phyloP scores from a whole-genome alignment of 2,329 filamentous ascomycete genomes.

The Colletotrichum nymphaeae region DNA sequence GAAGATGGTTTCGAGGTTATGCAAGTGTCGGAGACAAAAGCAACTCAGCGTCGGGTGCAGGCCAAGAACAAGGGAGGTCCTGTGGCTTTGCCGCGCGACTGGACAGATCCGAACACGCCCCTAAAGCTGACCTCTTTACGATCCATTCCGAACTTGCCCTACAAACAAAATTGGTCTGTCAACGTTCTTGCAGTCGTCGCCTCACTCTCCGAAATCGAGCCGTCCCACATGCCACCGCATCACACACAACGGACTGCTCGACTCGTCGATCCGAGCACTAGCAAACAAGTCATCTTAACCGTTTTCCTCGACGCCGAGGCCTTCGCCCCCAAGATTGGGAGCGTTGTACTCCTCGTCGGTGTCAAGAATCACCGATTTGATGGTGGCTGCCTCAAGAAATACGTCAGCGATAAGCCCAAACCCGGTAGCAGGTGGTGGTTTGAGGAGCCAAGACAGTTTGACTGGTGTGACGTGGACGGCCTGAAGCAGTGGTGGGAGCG shows the following conservation, averaged over 20 bases:
- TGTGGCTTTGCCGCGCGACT: slow-evolving; percentile 53
- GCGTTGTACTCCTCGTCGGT: slow-evolving; percentile 61
- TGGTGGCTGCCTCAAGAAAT: slow-evolving; percentile 57
- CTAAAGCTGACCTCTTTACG: slow-evolving; percentile 64
- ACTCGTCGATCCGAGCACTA: slow-evolving; percentile 62
- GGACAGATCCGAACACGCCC: slow-evolving; percentile 54
- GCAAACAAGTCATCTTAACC: slow-evolving; percentile 63
- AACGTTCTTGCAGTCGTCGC: slow-evolving; percentile 65
- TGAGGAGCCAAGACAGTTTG: slow-evolving; percentile 56
- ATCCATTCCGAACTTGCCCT: slow-evolving; percentile 63
- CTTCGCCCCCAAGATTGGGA: slow-evolving; percentile 60
- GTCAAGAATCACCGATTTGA: slow-evolving; percentile 70
- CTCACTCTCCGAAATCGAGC: slow-evolving; percentile 59
- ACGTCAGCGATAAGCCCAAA: slow-evolving; percentile 50
- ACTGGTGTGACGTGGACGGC: slow-evolving; percentile 61
- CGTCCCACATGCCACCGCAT: slow-evolving; percentile 60
- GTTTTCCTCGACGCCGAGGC: slow-evolving; percentile 64
- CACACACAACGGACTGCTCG: slow-evolving; percentile 62
- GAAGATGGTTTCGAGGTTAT: slow-evolving; percentile 50
- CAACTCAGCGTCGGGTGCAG: slow-evolving; percentile 7
- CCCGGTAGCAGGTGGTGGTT: slow-evolving; percentile 62
- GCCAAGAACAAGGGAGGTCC: slow-evolving; percentile 34
- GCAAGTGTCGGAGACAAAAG: slow-evolving; percentile 37
- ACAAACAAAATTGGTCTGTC: slow-evolving; percentile 68
- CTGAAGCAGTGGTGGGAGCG: slow-evolving; percentile 58